A percentile compares a stretch with the other conserved stretches of the same genome.
Evolutionary conservation across 768 basidiomycete genomes (phyloP).

Genomic region (Leucosporidium scottii): DNA sequence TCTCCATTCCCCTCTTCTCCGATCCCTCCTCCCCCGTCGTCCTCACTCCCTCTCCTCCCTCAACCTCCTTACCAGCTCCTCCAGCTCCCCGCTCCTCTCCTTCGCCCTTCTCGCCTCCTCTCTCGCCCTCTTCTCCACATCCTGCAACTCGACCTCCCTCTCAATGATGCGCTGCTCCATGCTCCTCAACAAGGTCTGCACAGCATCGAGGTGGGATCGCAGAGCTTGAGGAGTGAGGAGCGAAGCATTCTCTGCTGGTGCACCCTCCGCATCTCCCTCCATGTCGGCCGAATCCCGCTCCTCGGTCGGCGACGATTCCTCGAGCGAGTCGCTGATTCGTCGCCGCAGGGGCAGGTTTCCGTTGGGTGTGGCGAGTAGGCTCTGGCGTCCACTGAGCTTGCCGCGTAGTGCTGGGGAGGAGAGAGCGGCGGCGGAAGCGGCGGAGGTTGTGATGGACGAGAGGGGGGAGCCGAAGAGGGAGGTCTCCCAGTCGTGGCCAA

Average conservation of each 20-base stretch:
- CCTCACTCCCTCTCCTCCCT: too few relatives aligned
- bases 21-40: too few relatives aligned
- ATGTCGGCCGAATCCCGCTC: too few relatives aligned
- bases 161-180: conserved; percentile 24
- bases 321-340: too few relatives aligned
- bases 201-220: conserved; percentile 18
- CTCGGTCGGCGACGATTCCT: too few relatives aligned
- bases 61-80: background rate
- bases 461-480: background rate
- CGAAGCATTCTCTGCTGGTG: too few relatives aligned
- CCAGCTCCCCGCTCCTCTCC: background rate
- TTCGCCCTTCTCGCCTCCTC: background rate
- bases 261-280: too few relatives aligned
- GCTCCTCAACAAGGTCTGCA: conserved; percentile 21
- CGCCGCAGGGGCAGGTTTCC: too few relatives aligned
- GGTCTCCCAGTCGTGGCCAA: background rate
- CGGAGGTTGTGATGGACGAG: background rate
- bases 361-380: background rate
- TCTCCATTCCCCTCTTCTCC: too few relatives aligned
- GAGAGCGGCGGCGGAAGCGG: background rate
- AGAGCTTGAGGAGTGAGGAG: background rate
- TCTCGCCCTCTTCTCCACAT: conserved; percentile 19
- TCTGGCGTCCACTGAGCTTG: background rate
- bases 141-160: conserved; percentile 19
- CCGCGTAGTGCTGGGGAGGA: background rate